Evolutionary conservation across 345 rosid species (phyloP), one percentile per base, ranked within the genome.

Genomic region (Carallia pectinifolia): DNA sequence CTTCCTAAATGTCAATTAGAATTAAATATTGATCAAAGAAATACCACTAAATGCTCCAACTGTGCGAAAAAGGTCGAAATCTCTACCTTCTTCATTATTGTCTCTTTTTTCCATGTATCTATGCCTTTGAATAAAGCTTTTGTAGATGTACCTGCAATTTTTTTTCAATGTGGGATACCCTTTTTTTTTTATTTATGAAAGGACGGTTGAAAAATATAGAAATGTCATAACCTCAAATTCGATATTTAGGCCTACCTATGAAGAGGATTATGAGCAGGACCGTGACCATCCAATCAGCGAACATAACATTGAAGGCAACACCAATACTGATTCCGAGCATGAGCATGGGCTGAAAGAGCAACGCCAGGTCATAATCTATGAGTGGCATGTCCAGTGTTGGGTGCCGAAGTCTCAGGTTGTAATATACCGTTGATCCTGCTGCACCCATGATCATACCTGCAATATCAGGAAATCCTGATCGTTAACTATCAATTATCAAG

Each of bases 81-180:
- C 40, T 52, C 60, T 64, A 76, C 90, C 82, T 79, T 80, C 69
- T 81, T 85, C 87, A 85, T 79, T 44, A 69, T 13, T 15, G 88
- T 79, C 79, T 86, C 93, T 73, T 85, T 89, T 85, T 82, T 89
- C 89, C 93, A 86, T 70, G 93, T 86, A 0, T 89, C 90, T 54
- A 86, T 75, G 64, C 90, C 93, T 79, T 88, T 88, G 73, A 77
- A 63, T n/a, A 89, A 70, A 37, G 93, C 93, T 74, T 89, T 89
- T 1, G 84, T 85, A 31, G 93, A 86, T 64, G 93, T 86, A 29
- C 87, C 93, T 88, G 84, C 54, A 8, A 55, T 19, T 18, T 54
- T 55, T 8, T 23, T 12, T 9, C 23, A 23, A 23, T 23, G 23
- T 23, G 23, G 23, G 23, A 33, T 33, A 33, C 34, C 34, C 0